These are phyloP conservation scores for Yamadazyma friedrichii DNA, from an alignment of 1,139 yeast species.

Conservation along the genomic window DNA sequence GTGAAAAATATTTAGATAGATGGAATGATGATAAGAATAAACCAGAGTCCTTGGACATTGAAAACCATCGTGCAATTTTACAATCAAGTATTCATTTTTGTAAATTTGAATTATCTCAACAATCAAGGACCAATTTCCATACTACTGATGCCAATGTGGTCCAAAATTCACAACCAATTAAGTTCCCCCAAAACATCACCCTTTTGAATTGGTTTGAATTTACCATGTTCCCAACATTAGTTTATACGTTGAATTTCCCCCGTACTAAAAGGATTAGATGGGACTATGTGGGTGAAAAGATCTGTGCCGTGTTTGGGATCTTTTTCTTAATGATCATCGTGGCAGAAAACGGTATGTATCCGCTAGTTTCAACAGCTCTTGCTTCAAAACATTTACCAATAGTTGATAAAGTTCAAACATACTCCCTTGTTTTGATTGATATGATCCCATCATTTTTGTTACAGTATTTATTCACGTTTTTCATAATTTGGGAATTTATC, in stretches of 20 bases:
- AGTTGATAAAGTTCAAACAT: conserved; percentile 45
- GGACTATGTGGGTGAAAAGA: conserved; percentile 67
- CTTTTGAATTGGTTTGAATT: conserved; percentile 65
- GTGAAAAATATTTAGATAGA: conserved; percentile 33
- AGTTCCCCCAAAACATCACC: conserved; percentile 74
- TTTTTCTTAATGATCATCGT: conserved; percentile 77
- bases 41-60: conserved; percentile 21
- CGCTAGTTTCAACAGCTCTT: conserved; percentile 63
- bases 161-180: conserved; percentile 20
- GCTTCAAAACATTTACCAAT: conserved; percentile 49
- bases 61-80: conserved; percentile 28
- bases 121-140: conserved; percentile 27
- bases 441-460: conserved; percentile 75
- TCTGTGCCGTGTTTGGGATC: conserved; percentile 82
- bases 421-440: conserved; percentile 66
- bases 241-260: conserved; percentile 78
- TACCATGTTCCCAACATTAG: conserved; percentile 90
- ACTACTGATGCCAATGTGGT: conserved; percentile 19
- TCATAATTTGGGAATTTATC: conserved; percentile 92
- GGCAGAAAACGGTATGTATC: conserved; percentile 78
- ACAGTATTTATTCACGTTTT: conserved; percentile 77
- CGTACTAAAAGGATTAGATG: conserved; percentile 69
- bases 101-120: conserved; percentile 58
- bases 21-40: conserved; percentile 14
- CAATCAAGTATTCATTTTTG: conserved; percentile 58